Percentiles rank a stretch among this genome's conserved stretches.
Evolutionary conservation across 2,329 filamentous ascomycete species (phyloP).

Genomic region (Paraphoma chrysanthemicola): DNA sequence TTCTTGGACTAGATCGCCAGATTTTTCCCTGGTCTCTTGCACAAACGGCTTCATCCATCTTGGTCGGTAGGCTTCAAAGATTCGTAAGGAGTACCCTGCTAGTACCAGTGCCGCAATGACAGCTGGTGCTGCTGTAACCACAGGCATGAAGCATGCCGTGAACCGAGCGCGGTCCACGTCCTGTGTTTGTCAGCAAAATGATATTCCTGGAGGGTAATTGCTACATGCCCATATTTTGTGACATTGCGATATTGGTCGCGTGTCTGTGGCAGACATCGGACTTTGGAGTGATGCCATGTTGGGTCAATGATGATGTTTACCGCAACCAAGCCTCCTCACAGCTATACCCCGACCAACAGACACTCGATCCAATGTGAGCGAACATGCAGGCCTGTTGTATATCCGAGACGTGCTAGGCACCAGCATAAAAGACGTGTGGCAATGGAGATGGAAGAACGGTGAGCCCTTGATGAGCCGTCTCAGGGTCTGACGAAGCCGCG

Average conservation of each 20-base stretch:
- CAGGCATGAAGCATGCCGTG: constrained; percentile 49
- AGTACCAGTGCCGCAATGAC: constrained; percentile 47
- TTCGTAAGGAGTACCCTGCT: constrained; percentile 41
- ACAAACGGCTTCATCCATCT: constrained; percentile 62
- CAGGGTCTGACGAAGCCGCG: too few species aligned
- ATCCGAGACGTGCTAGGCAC: constrained; percentile 12
- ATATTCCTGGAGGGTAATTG: neutral
- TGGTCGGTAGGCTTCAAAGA: constrained; percentile 49
- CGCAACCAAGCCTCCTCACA: constrained; percentile 25
- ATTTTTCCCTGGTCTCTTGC: constrained; percentile 32
- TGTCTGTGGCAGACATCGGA: constrained; percentile 18
- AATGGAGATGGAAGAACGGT: neutral
- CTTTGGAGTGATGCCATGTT: constrained; percentile 36
- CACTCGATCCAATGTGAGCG: constrained; percentile 4
- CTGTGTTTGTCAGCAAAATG: constrained; percentile 28
- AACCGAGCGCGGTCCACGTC: constrained; percentile 48
- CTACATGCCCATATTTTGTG: constrained; percentile 33
- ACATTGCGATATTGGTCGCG: constrained; percentile 28
- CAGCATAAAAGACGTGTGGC: neutral
- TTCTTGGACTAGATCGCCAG: constrained; percentile 40
- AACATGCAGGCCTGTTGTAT: constrained; percentile 21
- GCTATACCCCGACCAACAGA: constrained; percentile 25
- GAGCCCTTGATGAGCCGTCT: neutral
- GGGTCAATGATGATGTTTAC: neutral
- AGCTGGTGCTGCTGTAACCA: constrained; percentile 48